Percentiles rank a stretch among this genome's conserved stretches.
phyloP scores from a whole-genome alignment of 495 filamentous ascomycete species.

The Neohortaea acidophila region DNA sequence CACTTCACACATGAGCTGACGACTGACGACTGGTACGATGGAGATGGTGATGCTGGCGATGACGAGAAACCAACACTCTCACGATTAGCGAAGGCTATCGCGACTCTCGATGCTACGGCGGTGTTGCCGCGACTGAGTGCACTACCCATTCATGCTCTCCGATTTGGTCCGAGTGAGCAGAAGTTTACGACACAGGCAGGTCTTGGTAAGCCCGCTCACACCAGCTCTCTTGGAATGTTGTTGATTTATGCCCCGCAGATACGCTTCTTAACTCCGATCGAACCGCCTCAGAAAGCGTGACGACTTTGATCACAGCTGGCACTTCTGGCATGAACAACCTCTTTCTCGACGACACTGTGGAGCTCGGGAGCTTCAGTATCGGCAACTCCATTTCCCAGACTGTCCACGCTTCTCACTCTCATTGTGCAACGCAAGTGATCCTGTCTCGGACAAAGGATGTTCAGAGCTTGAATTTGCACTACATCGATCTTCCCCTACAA shows the following conservation, averaged over 20 bases:
- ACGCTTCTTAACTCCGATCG: neutral
- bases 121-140: constrained; percentile 51
- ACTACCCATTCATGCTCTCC: constrained; percentile 12
- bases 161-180: constrained; percentile 29
- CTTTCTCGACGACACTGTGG: constrained; percentile 79
- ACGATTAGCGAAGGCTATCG: constrained; percentile 54
- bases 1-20: neutral
- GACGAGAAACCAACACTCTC: neutral
- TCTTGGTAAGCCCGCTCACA: constrained; percentile 55
- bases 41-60: neutral
- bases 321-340: constrained; percentile 64
- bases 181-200: constrained; percentile 58
- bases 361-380: constrained; percentile 53
- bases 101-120: constrained; percentile 62
- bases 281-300: constrained; percentile 50
- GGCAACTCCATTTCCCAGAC: constrained; percentile 12
- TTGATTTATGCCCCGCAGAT: neutral
- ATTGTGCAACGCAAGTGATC: constrained; percentile 62
- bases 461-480: neutral
- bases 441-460: constrained; percentile 3
- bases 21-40: neutral
- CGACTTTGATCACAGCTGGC: constrained; percentile 70
- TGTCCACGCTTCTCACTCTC: constrained; percentile 56
- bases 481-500: constrained; percentile 7
- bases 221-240: constrained; percentile 24